These are phyloP conservation scores for Phytophthora lateralis DNA, from an alignment of 352 stramenopile genomes.

Conservation along the genomic window DNA sequence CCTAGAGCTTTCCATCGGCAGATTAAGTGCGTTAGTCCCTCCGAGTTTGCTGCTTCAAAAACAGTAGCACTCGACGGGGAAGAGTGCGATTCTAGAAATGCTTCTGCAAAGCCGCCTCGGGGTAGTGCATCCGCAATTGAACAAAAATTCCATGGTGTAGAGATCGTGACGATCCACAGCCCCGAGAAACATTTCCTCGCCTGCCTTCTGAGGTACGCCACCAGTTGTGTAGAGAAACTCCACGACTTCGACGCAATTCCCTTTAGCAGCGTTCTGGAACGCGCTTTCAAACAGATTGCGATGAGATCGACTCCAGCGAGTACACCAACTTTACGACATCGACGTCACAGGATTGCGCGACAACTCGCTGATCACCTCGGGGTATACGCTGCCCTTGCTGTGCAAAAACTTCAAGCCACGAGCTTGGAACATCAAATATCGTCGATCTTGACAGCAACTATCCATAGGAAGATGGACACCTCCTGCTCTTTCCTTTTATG, in stretches of 20 bases:
- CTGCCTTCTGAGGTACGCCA: not conserved
- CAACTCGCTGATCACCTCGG: not conserved
- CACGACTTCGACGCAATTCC: constrained; percentile 2
- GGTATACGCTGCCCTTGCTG: not conserved
- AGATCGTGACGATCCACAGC: constrained; percentile 1
- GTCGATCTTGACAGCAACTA: too few relatives aligned
- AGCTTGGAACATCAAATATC: too few relatives aligned
- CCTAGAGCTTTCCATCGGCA: not conserved
- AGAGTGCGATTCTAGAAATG: not conserved
- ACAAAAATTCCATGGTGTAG: constrained; percentile 12
- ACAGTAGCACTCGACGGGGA: constrained; percentile 3
- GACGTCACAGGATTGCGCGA: not conserved
- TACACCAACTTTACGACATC: constrained; percentile 5
- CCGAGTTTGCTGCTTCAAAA: constrained; percentile 2
- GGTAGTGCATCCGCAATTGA: not conserved
- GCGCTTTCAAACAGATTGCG: too few relatives aligned
- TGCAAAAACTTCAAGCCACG: not conserved
- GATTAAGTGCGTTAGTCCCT: not conserved
- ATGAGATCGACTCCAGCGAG: not conserved
- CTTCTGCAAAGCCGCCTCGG: not conserved
- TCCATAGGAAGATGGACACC: too few relatives aligned
- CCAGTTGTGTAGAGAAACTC: constrained; percentile 6
- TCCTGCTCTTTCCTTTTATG: too few relatives aligned
- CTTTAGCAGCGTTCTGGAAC: too few relatives aligned
- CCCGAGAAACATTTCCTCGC: not conserved